phyloP scores from a whole-genome alignment of 2,329 filamentous ascomycete genomes.

The Cercospora sesami region DNA sequence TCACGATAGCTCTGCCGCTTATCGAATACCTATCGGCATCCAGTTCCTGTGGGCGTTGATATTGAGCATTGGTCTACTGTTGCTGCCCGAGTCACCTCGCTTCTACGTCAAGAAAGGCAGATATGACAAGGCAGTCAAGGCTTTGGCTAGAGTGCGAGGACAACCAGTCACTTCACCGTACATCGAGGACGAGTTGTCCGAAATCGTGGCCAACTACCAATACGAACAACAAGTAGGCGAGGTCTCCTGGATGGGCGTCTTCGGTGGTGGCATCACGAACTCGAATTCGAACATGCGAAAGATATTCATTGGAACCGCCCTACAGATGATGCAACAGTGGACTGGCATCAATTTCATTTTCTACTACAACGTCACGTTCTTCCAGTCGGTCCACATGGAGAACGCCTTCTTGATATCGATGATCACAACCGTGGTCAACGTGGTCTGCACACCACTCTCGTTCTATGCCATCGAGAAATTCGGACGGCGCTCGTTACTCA shows the following conservation, averaged over 20 bases:
- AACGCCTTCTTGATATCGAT: conserved; percentile 82
- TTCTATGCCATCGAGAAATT: conserved; percentile 85
- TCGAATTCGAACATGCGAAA: conserved; percentile 55
- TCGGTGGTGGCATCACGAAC: conserved; percentile 55
- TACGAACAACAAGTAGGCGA: conserved; percentile 72
- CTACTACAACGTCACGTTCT: conserved; percentile 66
- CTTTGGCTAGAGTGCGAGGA: conserved; percentile 70
- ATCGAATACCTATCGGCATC: conserved; percentile 77
- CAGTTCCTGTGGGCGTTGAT: conserved; percentile 82
- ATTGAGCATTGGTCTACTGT: conserved; percentile 67
- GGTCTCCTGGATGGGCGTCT: conserved; percentile 54
- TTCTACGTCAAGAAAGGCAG: conserved; percentile 79
- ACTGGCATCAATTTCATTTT: conserved; percentile 94
- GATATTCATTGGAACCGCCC: conserved; percentile 47
- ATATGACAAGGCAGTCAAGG: conserved; percentile 63
- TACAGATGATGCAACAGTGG: conserved; percentile 57
- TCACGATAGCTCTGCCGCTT: conserved; percentile 63
- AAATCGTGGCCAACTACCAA: conserved; percentile 86
- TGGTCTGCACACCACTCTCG: conserved; percentile 78
- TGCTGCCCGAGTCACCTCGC: conserved; percentile 81
- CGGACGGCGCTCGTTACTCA: conserved; percentile 76
- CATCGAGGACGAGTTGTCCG: conserved; percentile 75
- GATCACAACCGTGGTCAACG: conserved; percentile 87
- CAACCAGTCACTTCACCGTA: conserved; percentile 71
- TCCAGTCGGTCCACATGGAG: conserved; percentile 70